These are phyloP conservation scores for Athelia sp. DNA, from an alignment of 1,284 basidiomycete genomes.

Conservation along the genomic window DNA sequence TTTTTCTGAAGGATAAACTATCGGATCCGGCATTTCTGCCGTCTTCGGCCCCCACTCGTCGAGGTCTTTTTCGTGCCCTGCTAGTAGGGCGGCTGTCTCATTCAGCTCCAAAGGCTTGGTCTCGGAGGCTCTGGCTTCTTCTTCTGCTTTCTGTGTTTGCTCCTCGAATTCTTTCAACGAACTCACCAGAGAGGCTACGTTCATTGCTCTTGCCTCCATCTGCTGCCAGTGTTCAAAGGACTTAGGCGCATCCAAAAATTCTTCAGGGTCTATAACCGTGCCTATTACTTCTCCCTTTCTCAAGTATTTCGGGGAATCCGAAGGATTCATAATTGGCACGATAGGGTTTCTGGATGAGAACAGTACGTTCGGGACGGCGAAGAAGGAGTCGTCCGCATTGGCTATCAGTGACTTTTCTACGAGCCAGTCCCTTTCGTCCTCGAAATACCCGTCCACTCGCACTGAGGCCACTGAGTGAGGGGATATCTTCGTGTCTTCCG, in stretches of 20 bases:
- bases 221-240: not conserved
- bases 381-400: not conserved
- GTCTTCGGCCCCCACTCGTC: not conserved
- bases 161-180: too few relatives aligned
- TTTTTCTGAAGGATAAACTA: slow-evolving; percentile 4
- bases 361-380: not conserved
- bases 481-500: not conserved
- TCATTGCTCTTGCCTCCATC: too few relatives aligned
- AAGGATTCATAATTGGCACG: not conserved
- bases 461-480: not conserved
- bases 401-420: not conserved
- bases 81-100: too few relatives aligned
- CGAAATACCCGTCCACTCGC: not conserved
- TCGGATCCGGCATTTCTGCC: slow-evolving; percentile 7
- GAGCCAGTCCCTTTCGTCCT: not conserved
- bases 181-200: too few relatives aligned
- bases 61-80: too few relatives aligned
- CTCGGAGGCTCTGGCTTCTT: too few relatives aligned
- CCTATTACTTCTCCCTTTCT: not conserved
- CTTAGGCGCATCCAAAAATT: not conserved
- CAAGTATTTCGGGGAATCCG: not conserved
- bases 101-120: too few relatives aligned
- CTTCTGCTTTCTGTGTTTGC: too few relatives aligned
- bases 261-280: not conserved
- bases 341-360: not conserved